Conservation (phyloP, 192 early-diverging fungal species). For the Backusella westeae region DNA sequence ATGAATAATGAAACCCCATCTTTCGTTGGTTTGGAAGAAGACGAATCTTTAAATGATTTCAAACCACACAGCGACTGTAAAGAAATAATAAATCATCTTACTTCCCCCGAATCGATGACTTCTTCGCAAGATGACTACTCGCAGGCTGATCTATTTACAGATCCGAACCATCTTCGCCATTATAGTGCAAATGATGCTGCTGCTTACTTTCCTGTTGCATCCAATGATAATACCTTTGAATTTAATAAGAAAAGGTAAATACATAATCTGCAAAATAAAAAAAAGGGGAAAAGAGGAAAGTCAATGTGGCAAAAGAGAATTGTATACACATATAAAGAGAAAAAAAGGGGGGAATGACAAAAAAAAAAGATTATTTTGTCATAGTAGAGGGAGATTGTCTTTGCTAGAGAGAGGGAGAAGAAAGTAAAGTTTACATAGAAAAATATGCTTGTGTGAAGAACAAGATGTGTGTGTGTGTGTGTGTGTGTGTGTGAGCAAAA, state of each 20-base stretch:
- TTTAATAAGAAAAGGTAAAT: conserved; percentile 7
- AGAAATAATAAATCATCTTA: neutral
- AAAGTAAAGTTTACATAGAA: neutral
- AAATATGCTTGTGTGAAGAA: neutral
- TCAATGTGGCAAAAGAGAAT: neutral
- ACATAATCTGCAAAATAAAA: neutral
- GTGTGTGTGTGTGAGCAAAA: neutral
- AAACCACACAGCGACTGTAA: neutral
- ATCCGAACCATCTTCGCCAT: conserved; percentile 1
- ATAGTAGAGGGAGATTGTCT: neutral
- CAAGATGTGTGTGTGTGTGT: neutral
- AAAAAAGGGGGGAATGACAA: neutral
- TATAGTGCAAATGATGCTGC: conserved; percentile 11
- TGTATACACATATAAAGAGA: neutral
- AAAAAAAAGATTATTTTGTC: no score
- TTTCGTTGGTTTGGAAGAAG: neutral
- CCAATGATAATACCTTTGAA: neutral
- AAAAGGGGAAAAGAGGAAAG: neutral
- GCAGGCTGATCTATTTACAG: neutral
- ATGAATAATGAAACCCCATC: neutral
- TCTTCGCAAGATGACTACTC: neutral
- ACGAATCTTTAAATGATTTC: neutral
- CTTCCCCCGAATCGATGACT: neutral
- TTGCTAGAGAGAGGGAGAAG: neutral
- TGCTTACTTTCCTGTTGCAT: neutral